Evolutionary conservation across 768 basidiomycete species (phyloP).

Genomic region (Xerocomus spinulosus): DNA sequence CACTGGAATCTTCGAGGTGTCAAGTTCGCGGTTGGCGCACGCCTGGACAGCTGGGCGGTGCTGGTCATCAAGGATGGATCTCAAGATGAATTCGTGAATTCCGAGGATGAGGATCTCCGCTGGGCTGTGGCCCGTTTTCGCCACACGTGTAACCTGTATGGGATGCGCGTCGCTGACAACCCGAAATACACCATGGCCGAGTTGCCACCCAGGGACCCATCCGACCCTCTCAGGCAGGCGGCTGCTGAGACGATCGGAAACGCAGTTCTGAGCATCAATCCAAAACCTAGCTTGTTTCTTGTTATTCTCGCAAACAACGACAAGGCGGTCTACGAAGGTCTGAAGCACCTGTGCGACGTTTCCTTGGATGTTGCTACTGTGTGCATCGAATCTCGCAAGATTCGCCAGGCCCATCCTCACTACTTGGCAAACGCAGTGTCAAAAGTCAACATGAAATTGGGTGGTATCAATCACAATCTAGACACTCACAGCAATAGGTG

Average conservation of each 20-base stretch:
- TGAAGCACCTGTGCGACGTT: slow-evolving; percentile 44
- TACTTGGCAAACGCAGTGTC: slow-evolving; percentile 46
- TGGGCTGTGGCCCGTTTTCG: slow-evolving; percentile 46
- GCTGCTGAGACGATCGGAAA: slow-evolving; percentile 42
- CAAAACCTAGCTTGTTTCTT: slow-evolving; percentile 37
- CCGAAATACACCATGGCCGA: slow-evolving; percentile 37
- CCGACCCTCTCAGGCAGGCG: too few species aligned
- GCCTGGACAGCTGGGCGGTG: slow-evolving; percentile 58
- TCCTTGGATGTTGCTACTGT: slow-evolving; percentile 48
- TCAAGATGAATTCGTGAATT: slow-evolving; percentile 40
- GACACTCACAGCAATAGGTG: slow-evolving; percentile 27
- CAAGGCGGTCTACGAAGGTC: slow-evolving; percentile 38
- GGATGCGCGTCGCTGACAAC: slow-evolving; percentile 45
- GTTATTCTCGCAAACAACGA: slow-evolving; percentile 40
- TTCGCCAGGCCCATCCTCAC: slow-evolving; percentile 41
- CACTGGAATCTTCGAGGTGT: slow-evolving; percentile 43
- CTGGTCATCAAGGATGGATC: slow-evolving; percentile 57
- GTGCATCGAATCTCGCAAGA: slow-evolving; percentile 61
- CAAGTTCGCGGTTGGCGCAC: slow-evolving; percentile 53
- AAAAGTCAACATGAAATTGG: slow-evolving; percentile 48
- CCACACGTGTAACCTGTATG: slow-evolving; percentile 53
- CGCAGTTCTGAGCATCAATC: slow-evolving; percentile 27
- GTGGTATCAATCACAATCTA: slow-evolving; percentile 43
- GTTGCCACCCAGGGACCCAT: slow-evolving; percentile 41
- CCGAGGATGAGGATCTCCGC: slow-evolving; percentile 47